Base-by-base conservation (phyloP, 164 flowering plant species). In the Platanus orientalis region DNA sequence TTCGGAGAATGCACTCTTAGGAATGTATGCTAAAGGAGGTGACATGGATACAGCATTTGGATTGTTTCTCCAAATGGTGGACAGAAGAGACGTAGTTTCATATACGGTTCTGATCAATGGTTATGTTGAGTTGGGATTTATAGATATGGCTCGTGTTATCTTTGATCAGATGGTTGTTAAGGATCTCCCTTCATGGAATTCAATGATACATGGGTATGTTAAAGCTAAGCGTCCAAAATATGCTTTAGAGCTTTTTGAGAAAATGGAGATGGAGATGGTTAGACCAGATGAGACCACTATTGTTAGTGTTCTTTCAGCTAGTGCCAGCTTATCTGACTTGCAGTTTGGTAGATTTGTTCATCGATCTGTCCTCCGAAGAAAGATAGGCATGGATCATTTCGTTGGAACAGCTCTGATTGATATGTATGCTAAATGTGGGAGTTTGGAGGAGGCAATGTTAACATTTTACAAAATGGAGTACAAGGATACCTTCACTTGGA, bases 381-480 rank as follows among this genome's bases (percentile, higher is more conserved):
- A 68, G 26, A 56, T 73, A 45, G 60, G 34, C 20, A 42, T 49
- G 30, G 77, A 75, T 57, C 39, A 40, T 9, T 64, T 68, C 57
- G 61, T 73, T 12, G 75, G 63, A 55, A 75, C 76, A 36, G 72
- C 75, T 47, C 59, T 75, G 27, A 54, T 78, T 45, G 71, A 75
- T 53, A 78, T 73, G 79, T 73, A 73, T 61, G 63, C 67, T 0
- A 78, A 75, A 52, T 75, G 78, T 58, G 81, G 81, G 60, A 60
- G 63, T 54, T 16, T 71, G 53, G 65, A 68, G 39, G 71, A 57
- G 13, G 75, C 77, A 23, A 47, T 73, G 59, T 17, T 27, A 11
- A 52, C 57, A 20, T 79, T 76, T 63, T 52, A 62, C 55, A 63
- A 63, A 49, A 67, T 75, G 77, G 60, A 60, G 7, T 42, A 26